phyloP scores from a whole-genome alignment of 2,329 filamentous ascomycete species.

The Verticillium longisporum region DNA sequence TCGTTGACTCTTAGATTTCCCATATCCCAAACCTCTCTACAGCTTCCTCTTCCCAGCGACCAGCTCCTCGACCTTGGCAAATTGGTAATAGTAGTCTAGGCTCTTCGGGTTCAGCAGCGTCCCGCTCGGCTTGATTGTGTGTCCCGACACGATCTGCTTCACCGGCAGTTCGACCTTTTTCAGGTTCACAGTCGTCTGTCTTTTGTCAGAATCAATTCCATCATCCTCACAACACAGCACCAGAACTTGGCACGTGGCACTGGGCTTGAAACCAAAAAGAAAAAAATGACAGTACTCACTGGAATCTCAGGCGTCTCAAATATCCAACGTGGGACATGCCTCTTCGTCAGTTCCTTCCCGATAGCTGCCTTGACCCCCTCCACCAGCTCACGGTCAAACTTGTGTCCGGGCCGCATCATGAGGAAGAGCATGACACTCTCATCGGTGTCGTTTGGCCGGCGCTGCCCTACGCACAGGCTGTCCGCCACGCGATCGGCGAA shows the following conservation, averaged over 20 bases:
- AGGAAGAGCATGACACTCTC: conserved; percentile 51
- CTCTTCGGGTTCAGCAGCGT: conserved; percentile 72
- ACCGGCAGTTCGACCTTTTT: conserved; percentile 83
- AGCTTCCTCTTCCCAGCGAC: conserved; percentile 39
- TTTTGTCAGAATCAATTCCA: conserved; percentile 8
- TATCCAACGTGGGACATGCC: conserved; percentile 72
- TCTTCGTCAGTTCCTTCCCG: conserved; percentile 56
- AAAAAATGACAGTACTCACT: conserved; percentile 37
- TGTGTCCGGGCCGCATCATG: conserved; percentile 47
- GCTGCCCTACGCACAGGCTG: conserved; percentile 74
- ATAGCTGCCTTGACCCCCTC: conserved; percentile 58
- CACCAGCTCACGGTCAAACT: conserved; percentile 49
- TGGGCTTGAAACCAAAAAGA: not conserved
- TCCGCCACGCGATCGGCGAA: conserved; percentile 61
- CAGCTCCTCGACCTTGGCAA: conserved; percentile 63
- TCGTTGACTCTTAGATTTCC: too few species aligned
- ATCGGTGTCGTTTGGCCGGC: conserved; percentile 49
- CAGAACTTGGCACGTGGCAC: too few species aligned
- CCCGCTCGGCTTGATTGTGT: conserved; percentile 66
- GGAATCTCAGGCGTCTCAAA: conserved; percentile 79
- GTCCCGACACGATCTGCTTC: conserved; percentile 76
- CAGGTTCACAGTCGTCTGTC: conserved; percentile 71
- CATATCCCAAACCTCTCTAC: conserved; percentile 18
- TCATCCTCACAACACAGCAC: not conserved
- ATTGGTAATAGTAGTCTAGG: conserved; percentile 72